Conservation (phyloP, 108 stramenopile genomes). For the Ochromonas danica region DNA sequence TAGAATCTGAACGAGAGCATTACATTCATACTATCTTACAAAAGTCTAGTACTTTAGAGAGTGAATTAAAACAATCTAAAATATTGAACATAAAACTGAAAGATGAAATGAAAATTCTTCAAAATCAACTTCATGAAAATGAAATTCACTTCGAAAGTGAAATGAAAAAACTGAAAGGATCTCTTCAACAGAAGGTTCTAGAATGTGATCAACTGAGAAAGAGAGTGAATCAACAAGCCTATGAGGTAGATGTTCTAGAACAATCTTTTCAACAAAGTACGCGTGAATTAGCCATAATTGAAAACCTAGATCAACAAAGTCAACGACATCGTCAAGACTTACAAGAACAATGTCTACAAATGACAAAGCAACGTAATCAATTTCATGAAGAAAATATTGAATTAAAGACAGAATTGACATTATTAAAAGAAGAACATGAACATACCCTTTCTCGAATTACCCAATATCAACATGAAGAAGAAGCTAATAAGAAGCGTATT, state of each 20-base stretch:
- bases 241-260: not conserved
- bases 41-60: not conserved
- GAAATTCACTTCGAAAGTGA: too few species aligned
- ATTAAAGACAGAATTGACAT: not conserved
- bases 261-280: not conserved
- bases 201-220: not conserved
- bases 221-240: not conserved
- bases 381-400: too few species aligned
- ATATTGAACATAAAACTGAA: not conserved
- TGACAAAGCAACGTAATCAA: not conserved
- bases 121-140: too few species aligned
- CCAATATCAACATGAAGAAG: not conserved
- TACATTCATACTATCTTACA: not conserved
- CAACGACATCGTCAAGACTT: not conserved
- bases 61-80: not conserved
- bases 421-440: not conserved
- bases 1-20: not conserved
- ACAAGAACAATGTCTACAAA: not conserved
- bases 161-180: not conserved
- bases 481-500: not conserved
- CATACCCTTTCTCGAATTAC: not conserved
- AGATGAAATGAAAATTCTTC: not conserved
- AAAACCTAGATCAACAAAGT: not conserved
- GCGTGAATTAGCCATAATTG: not conserved
- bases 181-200: not conserved